These are phyloP conservation scores for Monosporozyma solicola DNA, from an alignment of 805 yeast genomes.

Conservation along the genomic window DNA sequence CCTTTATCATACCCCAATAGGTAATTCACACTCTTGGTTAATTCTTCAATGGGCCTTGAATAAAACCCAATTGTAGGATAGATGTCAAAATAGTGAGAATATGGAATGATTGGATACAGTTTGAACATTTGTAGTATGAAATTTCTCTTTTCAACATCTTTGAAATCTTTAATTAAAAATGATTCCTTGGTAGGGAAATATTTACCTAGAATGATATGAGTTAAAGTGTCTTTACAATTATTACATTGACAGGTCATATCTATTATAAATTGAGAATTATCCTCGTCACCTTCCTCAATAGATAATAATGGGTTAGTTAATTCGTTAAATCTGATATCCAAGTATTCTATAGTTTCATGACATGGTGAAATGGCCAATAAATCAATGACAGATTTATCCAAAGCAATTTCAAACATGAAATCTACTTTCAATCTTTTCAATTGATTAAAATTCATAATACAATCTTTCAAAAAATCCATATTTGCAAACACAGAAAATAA, in stretches of 20 bases:
- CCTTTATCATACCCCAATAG: conserved; percentile 8
- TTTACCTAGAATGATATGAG: conserved; percentile 23
- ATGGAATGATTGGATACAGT: conserved; percentile 29
- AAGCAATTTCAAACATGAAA: conserved; percentile 22
- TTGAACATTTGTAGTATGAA: conserved; percentile 25
- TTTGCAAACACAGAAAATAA: conserved; percentile 27
- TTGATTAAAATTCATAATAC: conserved; percentile 18
- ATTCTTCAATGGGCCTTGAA: conserved; percentile 21
- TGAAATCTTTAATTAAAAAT: conserved; percentile 13
- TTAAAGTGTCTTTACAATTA: conserved; percentile 20
- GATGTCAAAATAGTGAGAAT: conserved; percentile 29
- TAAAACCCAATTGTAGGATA: conserved; percentile 32
- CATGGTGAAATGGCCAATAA: conserved; percentile 19
- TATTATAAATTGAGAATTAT: conserved; percentile 12
- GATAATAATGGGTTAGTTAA: conserved; percentile 16
- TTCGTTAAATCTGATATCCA: conserved; percentile 27
- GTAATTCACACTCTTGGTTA: conserved; percentile 21
- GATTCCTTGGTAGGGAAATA: conserved; percentile 24
- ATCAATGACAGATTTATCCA: conserved; percentile 16
- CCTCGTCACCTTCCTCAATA: conserved; percentile 14
- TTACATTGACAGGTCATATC: conserved; percentile 20
- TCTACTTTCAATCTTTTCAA: conserved; percentile 30
- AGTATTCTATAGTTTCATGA: conserved; percentile 20
- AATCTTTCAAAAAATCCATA: conserved; percentile 16
- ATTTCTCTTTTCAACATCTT: conserved; percentile 22